phyloP scores from a whole-genome alignment of 495 filamentous ascomycete species.

The Lentithecium fluviatile region DNA sequence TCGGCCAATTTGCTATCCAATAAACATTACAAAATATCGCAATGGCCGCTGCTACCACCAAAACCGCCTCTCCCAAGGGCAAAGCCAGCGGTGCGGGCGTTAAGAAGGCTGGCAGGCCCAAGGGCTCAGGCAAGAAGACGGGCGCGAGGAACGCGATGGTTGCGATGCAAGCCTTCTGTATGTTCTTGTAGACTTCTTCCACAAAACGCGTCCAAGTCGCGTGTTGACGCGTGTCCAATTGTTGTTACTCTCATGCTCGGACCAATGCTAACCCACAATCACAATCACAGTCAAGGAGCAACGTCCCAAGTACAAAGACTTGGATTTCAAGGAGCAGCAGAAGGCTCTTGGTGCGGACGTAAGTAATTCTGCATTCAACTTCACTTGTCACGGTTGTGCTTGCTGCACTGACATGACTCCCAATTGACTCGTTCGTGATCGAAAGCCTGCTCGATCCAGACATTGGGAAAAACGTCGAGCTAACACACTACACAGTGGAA shows the following conservation, averaged over 20 bases:
- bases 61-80: slow-evolving; percentile 19
- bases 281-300: slow-evolving; percentile 25
- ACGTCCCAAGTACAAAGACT: slow-evolving; percentile 22
- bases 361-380: background rate
- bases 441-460: background rate
- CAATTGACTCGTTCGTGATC: background rate
- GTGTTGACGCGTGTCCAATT: slow-evolving; percentile 14
- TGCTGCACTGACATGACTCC: background rate
- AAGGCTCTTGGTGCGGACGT: slow-evolving; percentile 30
- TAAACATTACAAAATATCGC: background rate
- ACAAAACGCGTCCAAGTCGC: slow-evolving; percentile 13
- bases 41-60: slow-evolving; percentile 28
- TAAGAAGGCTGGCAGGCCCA: slow-evolving; percentile 12
- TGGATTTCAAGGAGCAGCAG: slow-evolving; percentile 32
- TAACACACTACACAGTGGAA: slow-evolving; percentile 27
- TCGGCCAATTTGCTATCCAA: background rate
- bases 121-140: slow-evolving; percentile 10
- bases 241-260: background rate
- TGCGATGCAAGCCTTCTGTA: slow-evolving; percentile 31
- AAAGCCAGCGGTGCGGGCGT: slow-evolving; percentile 7
- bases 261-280: background rate
- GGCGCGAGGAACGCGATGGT: slow-evolving; percentile 26
- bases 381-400: background rate
- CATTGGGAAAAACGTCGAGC: slow-evolving; percentile 8
- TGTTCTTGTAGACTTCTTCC: slow-evolving; percentile 6